These are phyloP conservation scores for Colletotrichum sp. DNA, from an alignment of 2,329 filamentous ascomycete genomes.

Conservation along the genomic window DNA sequence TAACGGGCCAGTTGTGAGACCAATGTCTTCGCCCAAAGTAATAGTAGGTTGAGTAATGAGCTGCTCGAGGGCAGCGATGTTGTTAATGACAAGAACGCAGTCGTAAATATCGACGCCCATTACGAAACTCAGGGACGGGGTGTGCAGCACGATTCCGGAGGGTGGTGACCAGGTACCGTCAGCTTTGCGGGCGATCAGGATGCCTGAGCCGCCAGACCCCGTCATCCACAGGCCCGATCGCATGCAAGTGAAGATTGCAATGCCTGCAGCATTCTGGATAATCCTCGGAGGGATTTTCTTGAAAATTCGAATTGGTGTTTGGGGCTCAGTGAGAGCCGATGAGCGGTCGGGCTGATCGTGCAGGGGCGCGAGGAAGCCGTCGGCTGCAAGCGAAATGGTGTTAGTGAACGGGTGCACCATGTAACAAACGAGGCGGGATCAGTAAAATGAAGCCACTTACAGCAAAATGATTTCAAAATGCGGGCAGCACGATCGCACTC, in stretches of 20 bases:
- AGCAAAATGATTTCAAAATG: constrained; percentile 90
- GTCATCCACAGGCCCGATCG: constrained; percentile 90
- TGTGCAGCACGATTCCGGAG: constrained; percentile 89
- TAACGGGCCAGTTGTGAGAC: constrained; percentile 77
- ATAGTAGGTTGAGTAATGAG: constrained; percentile 77
- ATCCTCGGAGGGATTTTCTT: constrained; percentile 89
- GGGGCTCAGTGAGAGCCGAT: constrained; percentile 41
- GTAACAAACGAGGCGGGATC: neutral
- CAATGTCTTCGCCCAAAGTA: constrained; percentile 83
- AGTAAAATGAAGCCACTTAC: constrained; percentile 50
- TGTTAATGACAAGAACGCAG: constrained; percentile 92
- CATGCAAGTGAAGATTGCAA: constrained; percentile 96
- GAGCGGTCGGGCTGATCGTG: constrained; percentile 33
- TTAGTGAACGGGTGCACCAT: constrained; percentile 4
- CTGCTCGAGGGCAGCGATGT: constrained; percentile 79
- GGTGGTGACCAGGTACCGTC: constrained; percentile 93
- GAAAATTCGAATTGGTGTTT: constrained; percentile 56
- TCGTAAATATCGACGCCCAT: constrained; percentile 96
- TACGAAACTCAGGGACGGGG: constrained; percentile 85
- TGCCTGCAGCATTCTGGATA: constrained; percentile 85
- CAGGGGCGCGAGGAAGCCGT: constrained; percentile 59
- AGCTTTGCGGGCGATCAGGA: constrained; percentile 82
- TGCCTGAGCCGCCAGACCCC: constrained; percentile 87
- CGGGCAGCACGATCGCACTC: constrained; percentile 92
- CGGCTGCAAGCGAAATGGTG: constrained; percentile 41